A percentile compares a stretch with the other conserved stretches of the same genome.
phyloP scores from a whole-genome alignment of 2,329 filamentous ascomycete genomes.

The Aureobasidium sp. region DNA sequence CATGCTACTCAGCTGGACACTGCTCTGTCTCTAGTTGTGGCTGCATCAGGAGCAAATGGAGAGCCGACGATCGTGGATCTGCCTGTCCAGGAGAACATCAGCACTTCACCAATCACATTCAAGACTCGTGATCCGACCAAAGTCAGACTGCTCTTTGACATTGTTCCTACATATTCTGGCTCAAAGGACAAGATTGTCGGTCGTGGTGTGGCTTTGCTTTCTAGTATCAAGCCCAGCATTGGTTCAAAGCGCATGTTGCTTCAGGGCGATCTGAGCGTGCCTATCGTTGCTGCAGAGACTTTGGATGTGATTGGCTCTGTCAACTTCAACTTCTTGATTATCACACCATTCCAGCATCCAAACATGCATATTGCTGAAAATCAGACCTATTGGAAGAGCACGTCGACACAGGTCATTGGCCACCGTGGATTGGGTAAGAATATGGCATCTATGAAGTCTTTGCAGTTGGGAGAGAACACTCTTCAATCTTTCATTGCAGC shows the following conservation, averaged over 20 bases:
- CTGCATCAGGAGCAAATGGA: conserved; percentile 73
- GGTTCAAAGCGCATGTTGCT: conserved; percentile 83
- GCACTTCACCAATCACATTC: conserved; percentile 89
- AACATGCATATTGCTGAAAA: conserved; percentile 87
- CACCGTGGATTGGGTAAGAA: conserved; percentile 84
- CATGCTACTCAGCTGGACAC: conserved; percentile 93
- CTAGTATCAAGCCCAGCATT: conserved; percentile 72
- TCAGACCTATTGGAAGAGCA: conserved; percentile 94
- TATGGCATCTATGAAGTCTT: conserved; percentile 67
- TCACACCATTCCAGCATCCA: conserved; percentile 88
- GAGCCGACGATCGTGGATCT: conserved; percentile 87
- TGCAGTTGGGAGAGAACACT: conserved; percentile 95
- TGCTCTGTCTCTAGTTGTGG: conserved; percentile 82
- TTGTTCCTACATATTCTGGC: conserved; percentile 90
- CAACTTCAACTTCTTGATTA: conserved; percentile 93
- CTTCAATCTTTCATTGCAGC: conserved; percentile 92
- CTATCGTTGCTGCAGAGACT: conserved; percentile 72
- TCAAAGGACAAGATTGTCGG: conserved; percentile 73
- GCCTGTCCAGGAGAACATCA: conserved; percentile 86
- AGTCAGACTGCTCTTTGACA: conserved; percentile 87
- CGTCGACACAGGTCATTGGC: conserved; percentile 74
- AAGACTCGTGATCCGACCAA: conserved; percentile 67
- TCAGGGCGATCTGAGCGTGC: conserved; percentile 85
- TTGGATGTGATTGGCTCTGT: conserved; percentile 89
- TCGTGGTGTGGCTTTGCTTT: conserved; percentile 79